Evolutionary conservation across 495 filamentous ascomycete species (phyloP), one percentile per base, ranked within the genome.

Genomic region (Aspergillus bridgeri): DNA sequence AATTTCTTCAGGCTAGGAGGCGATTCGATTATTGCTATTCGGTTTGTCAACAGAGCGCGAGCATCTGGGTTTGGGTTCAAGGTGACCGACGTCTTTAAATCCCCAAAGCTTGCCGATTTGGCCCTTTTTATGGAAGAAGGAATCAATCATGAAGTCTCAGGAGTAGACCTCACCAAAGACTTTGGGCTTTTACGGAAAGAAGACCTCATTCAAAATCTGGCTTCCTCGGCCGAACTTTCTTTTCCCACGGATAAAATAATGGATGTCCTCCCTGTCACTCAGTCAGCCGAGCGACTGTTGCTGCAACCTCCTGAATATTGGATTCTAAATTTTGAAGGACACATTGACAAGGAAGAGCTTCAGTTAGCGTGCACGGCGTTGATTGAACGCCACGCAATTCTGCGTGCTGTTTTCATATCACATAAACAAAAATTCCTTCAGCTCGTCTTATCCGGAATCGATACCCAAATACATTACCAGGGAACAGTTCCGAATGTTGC

Each of bases 1-100:
- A 78, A 68, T 67, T 85, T 85, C 69, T 82, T 85, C 60, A 62
- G 60, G 9, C 44, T 81, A 5, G 82, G 82, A 6, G 82, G 82
- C 5, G 80, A 84, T 52, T 82, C 79, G 5, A 68, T 84, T 42
- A 65, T 62, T 7, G 81, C 81, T 0, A 84, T 86, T 79, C 74
- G 70, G 58, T 60, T 86, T 1, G 79, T 79, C 0, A 70, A 73
- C 19, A 65, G 64, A 6, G 62, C 63, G 20, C 56, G 66, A 18
- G 47, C 50, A 0, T 61, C 65, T 9, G 53, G 63, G 3, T 56
- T 75, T 6, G 63, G 56, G 0, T 58, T 79, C 25, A 72, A 58
- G 19, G 73, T 75, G 1, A 61, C 64, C 2, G 67, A 74, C 48
- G 70, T 77, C 46, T 77, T 76, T 55, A 56, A 38, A 38, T 15